Conservation (phyloP, 2,329 filamentous ascomycete genomes). For the Eurotiales sp. region DNA sequence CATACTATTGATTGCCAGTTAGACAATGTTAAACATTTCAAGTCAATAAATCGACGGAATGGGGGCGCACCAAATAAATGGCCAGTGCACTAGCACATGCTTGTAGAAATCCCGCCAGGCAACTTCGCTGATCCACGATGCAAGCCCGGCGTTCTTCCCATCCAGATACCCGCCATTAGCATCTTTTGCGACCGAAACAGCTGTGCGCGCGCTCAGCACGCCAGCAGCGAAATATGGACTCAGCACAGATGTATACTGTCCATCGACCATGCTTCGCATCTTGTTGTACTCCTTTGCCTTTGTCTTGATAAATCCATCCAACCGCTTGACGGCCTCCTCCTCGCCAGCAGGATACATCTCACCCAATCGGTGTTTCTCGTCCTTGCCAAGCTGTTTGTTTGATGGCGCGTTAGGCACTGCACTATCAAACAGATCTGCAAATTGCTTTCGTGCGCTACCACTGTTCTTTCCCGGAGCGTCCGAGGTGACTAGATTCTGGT, state of each 20-base stretch:
- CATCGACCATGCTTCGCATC: conserved; percentile 62
- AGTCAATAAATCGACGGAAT: too few relatives aligned
- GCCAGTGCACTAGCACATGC: conserved; percentile 80
- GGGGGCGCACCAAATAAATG: conserved; percentile 55
- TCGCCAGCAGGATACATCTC: conserved; percentile 72
- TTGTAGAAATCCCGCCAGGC: conserved; percentile 89
- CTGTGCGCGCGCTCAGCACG: conserved; percentile 65
- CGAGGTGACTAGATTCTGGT: conserved; percentile 58
- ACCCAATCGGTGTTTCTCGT: conserved; percentile 57
- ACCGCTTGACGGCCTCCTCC: conserved; percentile 61
- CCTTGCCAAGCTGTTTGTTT: conserved; percentile 58
- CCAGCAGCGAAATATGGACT: conserved; percentile 70
- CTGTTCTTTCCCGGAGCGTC: conserved; percentile 59
- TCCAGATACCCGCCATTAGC: conserved; percentile 62
- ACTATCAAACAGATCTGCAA: conserved; percentile 56
- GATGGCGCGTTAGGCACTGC: conserved; percentile 59
- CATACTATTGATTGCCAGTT: conserved; percentile 49
- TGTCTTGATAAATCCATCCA: conserved; percentile 65
- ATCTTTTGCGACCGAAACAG: conserved; percentile 60
- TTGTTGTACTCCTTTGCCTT: conserved; percentile 61
- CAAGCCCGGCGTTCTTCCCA: conserved; percentile 61
- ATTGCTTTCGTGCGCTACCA: conserved; percentile 43
- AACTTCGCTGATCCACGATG: conserved; percentile 74
- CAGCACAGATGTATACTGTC: conserved; percentile 62
- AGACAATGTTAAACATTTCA: too few relatives aligned